These are phyloP conservation scores for Hymenoscyphus salicellus DNA, from an alignment of 2,329 filamentous ascomycete genomes.

Conservation along the genomic window DNA sequence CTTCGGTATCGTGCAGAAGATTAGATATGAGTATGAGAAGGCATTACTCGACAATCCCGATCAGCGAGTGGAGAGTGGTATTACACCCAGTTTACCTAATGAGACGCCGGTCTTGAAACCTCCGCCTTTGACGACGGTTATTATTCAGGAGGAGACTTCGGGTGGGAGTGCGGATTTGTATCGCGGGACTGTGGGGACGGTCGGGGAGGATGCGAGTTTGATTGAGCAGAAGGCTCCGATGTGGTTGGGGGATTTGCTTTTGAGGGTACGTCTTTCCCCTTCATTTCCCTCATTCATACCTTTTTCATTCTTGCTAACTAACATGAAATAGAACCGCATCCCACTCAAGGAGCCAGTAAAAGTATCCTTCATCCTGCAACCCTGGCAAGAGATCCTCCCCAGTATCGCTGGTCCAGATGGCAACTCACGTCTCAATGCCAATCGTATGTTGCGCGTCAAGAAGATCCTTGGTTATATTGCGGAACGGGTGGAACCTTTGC, in stretches of 20 bases:
- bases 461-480: constrained; percentile 92
- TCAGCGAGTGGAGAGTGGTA: constrained; percentile 55
- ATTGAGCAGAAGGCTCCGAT: constrained; percentile 84
- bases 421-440: constrained; percentile 90
- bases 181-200: constrained; percentile 76
- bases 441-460: constrained; percentile 91
- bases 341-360: constrained; percentile 91
- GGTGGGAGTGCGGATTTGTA: constrained; percentile 81
- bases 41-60: constrained; percentile 55
- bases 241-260: constrained; percentile 86
- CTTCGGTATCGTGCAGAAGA: constrained; percentile 67
- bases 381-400: constrained; percentile 72
- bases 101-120: constrained; percentile 76
- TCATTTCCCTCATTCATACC: constrained; percentile 18
- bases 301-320: neutral
- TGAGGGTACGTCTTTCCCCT: constrained; percentile 51
- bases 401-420: constrained; percentile 70
- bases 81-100: constrained; percentile 66
- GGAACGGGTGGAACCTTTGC: constrained; percentile 78
- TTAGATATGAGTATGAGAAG: constrained; percentile 71
- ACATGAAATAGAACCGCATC: constrained; percentile 61
- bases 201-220: constrained; percentile 73
- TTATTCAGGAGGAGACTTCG: constrained; percentile 66
- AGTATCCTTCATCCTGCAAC: constrained; percentile 88
- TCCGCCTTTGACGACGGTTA: constrained; percentile 63